phyloP scores from a whole-genome alignment of 148 eudicot genomes.

The Chenopodium quinoa region DNA sequence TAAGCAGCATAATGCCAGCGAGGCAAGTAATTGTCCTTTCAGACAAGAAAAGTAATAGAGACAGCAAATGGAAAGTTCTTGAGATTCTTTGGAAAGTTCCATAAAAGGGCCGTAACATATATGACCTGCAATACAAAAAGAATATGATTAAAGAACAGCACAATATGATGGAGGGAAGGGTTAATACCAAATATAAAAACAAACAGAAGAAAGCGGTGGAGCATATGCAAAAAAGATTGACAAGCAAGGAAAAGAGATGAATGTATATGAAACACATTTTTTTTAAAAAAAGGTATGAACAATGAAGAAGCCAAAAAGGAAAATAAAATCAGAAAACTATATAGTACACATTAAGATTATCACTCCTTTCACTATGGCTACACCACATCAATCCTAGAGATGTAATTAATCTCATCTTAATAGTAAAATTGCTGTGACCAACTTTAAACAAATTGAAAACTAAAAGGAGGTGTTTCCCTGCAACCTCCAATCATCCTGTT shows the following conservation, averaged over 20 bases:
- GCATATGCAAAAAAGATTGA: not conserved
- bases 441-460: not conserved
- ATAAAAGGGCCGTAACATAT: slow-evolving; percentile 69
- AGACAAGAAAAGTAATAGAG: slow-evolving; percentile 69
- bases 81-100: slow-evolving; percentile 60
- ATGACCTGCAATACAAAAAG: slow-evolving; percentile 46
- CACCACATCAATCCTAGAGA: not conserved
- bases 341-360: not conserved
- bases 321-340: not conserved
- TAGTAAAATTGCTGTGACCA: not conserved
- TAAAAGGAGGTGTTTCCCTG: not conserved
- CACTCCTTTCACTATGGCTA: not conserved
- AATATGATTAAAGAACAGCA: not conserved
- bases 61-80: slow-evolving; percentile 74
- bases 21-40: slow-evolving; percentile 58
- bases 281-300: not conserved
- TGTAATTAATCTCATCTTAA: not conserved
- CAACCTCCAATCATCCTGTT: not conserved
- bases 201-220: not conserved
- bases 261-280: not conserved
- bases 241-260: not conserved
- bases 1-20: slow-evolving; percentile 75
- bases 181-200: too few species aligned
- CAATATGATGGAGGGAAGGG: not conserved
- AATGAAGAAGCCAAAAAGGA: not conserved